Evolutionary conservation across 1,284 basidiomycete species (phyloP), one percentile per base, ranked within the genome.

Genomic region (Melampsora americana): DNA sequence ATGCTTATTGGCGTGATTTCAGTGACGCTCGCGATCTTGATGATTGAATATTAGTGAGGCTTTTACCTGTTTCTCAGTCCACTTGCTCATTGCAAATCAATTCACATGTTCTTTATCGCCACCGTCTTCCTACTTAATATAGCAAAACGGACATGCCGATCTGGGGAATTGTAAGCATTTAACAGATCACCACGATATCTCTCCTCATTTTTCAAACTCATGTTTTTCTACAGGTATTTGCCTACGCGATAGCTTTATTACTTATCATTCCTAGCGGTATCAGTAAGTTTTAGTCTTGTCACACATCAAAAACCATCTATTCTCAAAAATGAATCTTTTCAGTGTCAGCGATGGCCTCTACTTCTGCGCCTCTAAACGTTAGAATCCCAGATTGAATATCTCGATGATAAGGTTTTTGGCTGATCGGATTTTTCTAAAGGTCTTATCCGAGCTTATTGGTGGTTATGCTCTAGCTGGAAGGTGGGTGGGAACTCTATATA

Each of bases 1-100:
- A n/a, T n/a, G n/a, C n/a, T 32, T 14, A 78, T 83, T 12, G 79
- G 82, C 20, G 62, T 81, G 35, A n/a, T 79, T 64, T 78, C 81
- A 0, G 79, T 83, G 77, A 69, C 12, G 53, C 81, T 64, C 81
- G 80, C 46, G 78, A 79, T 66, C 78, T 79, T 44, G 77, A 80
- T 64, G 69, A 81, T 66, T 78, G 79, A 72, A 60, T 77, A 78
- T 59, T 74, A 74, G 71, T 74, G 26, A 60, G 71, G 20, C 32
- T 16, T 23, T 20, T 5, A 16, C 14, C 23, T 18, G 12, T 23
- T 4, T 1, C 1, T 35, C 3, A 35, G 35, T 35, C 35, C 35
- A 35, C 9, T 35, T 35, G 35, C 35, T 35, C 35, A 35, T 35
- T 3, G 9, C 35, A 35, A 35, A 4, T 9, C 35, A 35, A 35